Evolutionary conservation across 108 stramenopile species (phyloP), one percentile per base, ranked within the genome.

Genomic region (Cyclotella kingstonii): DNA sequence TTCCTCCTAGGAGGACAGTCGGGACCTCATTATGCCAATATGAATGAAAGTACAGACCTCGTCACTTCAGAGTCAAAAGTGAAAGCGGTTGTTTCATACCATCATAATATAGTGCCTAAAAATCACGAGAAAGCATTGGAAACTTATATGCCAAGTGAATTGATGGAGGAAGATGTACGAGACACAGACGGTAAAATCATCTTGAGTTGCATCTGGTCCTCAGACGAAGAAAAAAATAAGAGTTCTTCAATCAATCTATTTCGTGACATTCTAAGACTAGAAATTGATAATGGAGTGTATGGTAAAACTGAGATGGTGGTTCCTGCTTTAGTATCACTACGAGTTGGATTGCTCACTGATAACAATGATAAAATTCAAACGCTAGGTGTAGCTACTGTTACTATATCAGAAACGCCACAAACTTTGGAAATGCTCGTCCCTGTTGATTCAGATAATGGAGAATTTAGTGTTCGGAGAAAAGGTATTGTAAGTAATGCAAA

Each of bases 331-430:
- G 30, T 59, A 26, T 41, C 67, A 19, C 40, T 68, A 8, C 36
- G 47, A 29, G 56, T 68, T 26, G 67, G 67, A 4, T 42, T 68
- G 49, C 39, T 36, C 10, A 3, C 52, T 7, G 45, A 46, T 34
- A 50, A 50, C 7, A 33, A 40, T 5, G 30, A 31, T 14, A 35
- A 21, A 28, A 59, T 68, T 19, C 39, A 59, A 5, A 56, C 48
- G 4, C 57, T 68, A 14, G 67, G 67, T 42, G 50, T 46, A 12
- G 49, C 67, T 17, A 59, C 57, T 22, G 57, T 68, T 12, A 21
- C 19, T 36, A 42, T 68, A 23, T 55, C 56, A 11, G 67, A 34
- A 29, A 23, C 40, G 15, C 39, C 41, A 14, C 27, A 46, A 33
- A 19, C 33, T 15, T 8, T 50, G 9, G 41, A 59, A 18, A 28